Conservation (phyloP, 176 grass and related monocot species). For the Poa annua region DNA sequence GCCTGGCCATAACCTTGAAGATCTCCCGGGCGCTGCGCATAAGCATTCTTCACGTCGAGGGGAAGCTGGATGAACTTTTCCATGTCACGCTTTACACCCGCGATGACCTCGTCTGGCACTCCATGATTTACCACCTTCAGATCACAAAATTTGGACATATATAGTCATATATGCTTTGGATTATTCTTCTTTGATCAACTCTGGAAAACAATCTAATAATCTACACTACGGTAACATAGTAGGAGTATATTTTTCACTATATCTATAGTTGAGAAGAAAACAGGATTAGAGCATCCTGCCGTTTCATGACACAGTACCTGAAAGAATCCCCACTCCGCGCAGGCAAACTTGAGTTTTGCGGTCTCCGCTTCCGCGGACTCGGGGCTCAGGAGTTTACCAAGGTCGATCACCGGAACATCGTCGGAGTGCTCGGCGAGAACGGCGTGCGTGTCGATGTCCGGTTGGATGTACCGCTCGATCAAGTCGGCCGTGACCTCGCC, state of each 20-base stretch:
- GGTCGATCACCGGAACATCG: constrained; percentile 44
- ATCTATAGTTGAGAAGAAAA: neutral
- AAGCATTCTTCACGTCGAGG: constrained; percentile 41
- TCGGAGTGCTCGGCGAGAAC: constrained; percentile 1
- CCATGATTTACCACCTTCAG: constrained; percentile 57
- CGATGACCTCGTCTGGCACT: constrained; percentile 49
- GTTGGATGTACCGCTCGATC: constrained; percentile 47
- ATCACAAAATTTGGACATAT: neutral
- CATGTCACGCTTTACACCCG: constrained; percentile 38
- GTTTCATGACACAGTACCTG: constrained; percentile 24
- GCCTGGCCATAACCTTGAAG: constrained; percentile 63
- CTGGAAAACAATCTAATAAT: no score
- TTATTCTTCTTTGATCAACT: neutral
- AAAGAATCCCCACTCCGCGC: constrained; percentile 67
- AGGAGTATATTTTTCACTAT: neutral
- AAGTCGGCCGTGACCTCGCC: constrained; percentile 9
- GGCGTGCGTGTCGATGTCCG: neutral
- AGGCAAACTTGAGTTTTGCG: constrained; percentile 44
- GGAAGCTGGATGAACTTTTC: constrained; percentile 52
- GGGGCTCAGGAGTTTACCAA: constrained; percentile 28
- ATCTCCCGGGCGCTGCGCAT: constrained; percentile 48
- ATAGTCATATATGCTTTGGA: neutral
- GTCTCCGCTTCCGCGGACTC: constrained; percentile 32
- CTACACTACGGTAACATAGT: no score
- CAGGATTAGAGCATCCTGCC: neutral